A percentile compares a stretch with the other conserved stretches of the same genome.
phyloP scores from a whole-genome alignment of 176 grass and related monocot genomes.

The Ensete glaucum region DNA sequence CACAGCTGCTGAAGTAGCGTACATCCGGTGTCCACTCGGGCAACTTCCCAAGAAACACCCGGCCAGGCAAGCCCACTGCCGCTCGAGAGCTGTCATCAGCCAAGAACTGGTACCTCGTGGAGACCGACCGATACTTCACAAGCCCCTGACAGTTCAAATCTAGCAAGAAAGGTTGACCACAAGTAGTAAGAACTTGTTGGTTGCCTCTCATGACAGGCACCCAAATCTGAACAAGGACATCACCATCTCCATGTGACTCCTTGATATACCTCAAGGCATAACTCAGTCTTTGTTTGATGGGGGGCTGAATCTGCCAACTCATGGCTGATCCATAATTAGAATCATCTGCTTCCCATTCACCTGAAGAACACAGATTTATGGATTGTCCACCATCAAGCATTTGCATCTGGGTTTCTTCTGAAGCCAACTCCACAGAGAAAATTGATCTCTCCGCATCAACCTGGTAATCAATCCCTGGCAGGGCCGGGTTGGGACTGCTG shows the following conservation, averaged over 20 bases:
- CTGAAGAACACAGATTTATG: neutral
- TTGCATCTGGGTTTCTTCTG: slow-evolving; percentile 1
- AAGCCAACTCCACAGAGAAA: slow-evolving; percentile 21
- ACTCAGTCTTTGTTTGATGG: slow-evolving; percentile 57
- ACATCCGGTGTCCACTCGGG: slow-evolving; percentile 99
- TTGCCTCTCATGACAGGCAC: slow-evolving; percentile 57
- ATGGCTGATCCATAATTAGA: neutral
- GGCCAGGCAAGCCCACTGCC: slow-evolving; percentile 55
- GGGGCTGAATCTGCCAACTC: slow-evolving; percentile 25
- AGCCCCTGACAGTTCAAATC: slow-evolving; percentile 42
- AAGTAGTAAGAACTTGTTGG: slow-evolving; percentile 75
- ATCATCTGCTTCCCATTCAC: neutral
- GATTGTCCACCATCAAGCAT: neutral
- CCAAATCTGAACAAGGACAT: slow-evolving; percentile 85
- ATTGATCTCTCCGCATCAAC: slow-evolving; percentile 14
- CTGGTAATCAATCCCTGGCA: slow-evolving; percentile 10
- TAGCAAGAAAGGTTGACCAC: slow-evolving; percentile 69
- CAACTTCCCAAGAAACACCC: slow-evolving; percentile 76
- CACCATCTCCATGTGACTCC: slow-evolving; percentile 27
- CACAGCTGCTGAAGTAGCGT: slow-evolving; percentile 59
- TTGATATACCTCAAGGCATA: slow-evolving; percentile 58
- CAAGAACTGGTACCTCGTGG: slow-evolving; percentile 69
- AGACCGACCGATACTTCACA: slow-evolving; percentile 48
- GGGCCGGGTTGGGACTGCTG: neutral
- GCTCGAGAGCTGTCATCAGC: slow-evolving; percentile 49